Conservation (phyloP, 1,139 yeast species). For the Groenewaldozyma sp. region DNA sequence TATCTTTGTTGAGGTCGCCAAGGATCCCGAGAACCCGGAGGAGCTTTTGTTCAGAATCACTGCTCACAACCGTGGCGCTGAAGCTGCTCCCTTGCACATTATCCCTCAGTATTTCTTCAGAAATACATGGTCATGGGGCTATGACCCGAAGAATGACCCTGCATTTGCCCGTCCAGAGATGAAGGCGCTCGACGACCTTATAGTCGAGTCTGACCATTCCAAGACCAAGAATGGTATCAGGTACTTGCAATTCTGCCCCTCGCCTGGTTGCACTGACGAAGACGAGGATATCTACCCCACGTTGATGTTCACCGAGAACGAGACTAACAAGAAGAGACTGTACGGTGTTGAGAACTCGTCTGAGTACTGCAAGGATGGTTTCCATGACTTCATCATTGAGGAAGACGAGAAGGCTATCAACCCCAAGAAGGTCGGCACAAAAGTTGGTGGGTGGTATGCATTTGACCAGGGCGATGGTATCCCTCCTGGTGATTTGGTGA, state of each 20-base stretch:
- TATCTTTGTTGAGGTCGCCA: constrained; percentile 85
- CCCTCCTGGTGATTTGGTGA: constrained; percentile 84
- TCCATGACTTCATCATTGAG: constrained; percentile 73
- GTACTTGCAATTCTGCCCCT: constrained; percentile 69
- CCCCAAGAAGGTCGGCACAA: constrained; percentile 62
- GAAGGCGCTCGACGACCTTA: constrained; percentile 27
- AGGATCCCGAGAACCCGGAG: constrained; percentile 72
- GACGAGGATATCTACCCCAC: constrained; percentile 64
- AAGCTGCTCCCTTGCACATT: constrained; percentile 80
- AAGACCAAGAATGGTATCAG: constrained; percentile 67
- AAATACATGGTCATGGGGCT: constrained; percentile 92
- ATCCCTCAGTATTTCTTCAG: constrained; percentile 81
- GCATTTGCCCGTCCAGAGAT: constrained; percentile 8
- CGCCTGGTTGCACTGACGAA: constrained; percentile 57
- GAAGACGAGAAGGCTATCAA: constrained; percentile 53
- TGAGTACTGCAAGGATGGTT: constrained; percentile 68
- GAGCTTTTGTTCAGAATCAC: constrained; percentile 78
- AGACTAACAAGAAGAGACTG: constrained; percentile 63
- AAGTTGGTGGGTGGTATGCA: constrained; percentile 72
- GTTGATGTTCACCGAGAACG: constrained; percentile 80
- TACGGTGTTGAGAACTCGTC: constrained; percentile 54
- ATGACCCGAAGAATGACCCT: constrained; percentile 11
- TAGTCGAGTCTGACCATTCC: constrained; percentile 56
- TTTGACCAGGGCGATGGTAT: constrained; percentile 71
- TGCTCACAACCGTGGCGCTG: constrained; percentile 77